Evolutionary conservation across 1,284 basidiomycete species (phyloP).

Genomic region (Cystobasidium pallidum): DNA sequence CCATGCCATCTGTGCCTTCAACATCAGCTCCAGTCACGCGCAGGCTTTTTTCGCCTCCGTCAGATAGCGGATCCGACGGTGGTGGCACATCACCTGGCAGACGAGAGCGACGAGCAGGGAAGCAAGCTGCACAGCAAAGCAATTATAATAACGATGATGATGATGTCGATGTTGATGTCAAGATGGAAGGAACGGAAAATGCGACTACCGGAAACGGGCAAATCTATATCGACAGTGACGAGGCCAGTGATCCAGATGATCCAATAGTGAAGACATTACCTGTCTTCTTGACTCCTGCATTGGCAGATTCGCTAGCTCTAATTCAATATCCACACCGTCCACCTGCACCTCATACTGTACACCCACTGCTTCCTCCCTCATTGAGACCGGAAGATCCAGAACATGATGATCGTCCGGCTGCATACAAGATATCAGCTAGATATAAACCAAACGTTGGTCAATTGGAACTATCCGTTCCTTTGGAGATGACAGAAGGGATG

Average conservation of each 20-base stretch:
- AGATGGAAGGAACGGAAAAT: conserved; percentile 6
- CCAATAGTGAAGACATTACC: conserved; percentile 50
- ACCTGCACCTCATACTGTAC: conserved; percentile 48
- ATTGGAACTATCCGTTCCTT: conserved; percentile 52
- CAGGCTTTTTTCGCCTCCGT: conserved; percentile 20
- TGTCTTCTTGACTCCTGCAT: conserved; percentile 50
- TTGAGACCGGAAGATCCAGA: conserved; percentile 48
- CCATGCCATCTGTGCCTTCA: conserved; percentile 19
- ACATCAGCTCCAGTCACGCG: conserved; percentile 9
- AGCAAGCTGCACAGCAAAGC: not conserved
- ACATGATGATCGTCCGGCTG: conserved; percentile 38
- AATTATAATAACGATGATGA: not conserved
- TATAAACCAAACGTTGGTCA: conserved; percentile 53
- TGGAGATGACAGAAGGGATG: conserved; percentile 48
- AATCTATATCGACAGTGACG: conserved; percentile 35
- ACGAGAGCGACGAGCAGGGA: conserved; percentile 14
- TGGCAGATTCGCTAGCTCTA: conserved; percentile 50
- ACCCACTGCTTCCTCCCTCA: conserved; percentile 52
- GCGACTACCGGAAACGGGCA: not conserved
- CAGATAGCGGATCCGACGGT: conserved; percentile 17
- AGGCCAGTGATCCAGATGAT: conserved; percentile 45
- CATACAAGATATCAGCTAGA: conserved; percentile 47
- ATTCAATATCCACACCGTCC: conserved; percentile 54
- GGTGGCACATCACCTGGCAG: conserved; percentile 7
- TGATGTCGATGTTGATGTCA: not conserved